Conservation (phyloP, 768 basidiomycete species). For the Myochromella boudieri region DNA sequence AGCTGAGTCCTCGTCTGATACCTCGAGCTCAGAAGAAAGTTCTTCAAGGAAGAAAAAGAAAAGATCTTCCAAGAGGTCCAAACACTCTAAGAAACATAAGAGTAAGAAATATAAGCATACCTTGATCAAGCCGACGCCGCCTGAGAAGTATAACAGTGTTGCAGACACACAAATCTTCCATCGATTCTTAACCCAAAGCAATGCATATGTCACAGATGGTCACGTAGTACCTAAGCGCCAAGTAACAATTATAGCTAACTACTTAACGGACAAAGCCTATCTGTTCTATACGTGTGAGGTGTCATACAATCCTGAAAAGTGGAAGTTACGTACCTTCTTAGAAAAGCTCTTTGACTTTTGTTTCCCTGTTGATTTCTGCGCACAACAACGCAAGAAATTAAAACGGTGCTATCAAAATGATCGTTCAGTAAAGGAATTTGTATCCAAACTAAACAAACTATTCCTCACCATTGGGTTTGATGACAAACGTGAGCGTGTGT, state of each 20-base stretch:
- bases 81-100: neutral
- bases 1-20: too few species aligned
- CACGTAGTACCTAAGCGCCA: too few species aligned
- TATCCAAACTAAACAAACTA: neutral
- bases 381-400: slow-evolving; percentile 3
- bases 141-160: neutral
- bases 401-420: slow-evolving; percentile 2
- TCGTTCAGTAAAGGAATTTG: neutral
- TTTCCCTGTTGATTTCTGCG: slow-evolving; percentile 9
- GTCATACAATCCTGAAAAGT: neutral
- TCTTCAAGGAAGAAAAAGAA: neutral
- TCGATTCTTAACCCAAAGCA: neutral
- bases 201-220: neutral
- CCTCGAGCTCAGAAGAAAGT: neutral
- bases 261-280: slow-evolving; percentile 11
- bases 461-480: neutral
- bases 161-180: neutral
- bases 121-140: too few species aligned
- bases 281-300: slow-evolving; percentile 12
- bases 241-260: slow-evolving; percentile 3
- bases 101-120: too few species aligned
- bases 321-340: slow-evolving; percentile 1
- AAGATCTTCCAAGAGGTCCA: neutral
- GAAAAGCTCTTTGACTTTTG: slow-evolving; percentile 14
- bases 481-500: neutral